phyloP scores from a whole-genome alignment of 805 yeast genomes.

The Ogataea ganodermae region DNA sequence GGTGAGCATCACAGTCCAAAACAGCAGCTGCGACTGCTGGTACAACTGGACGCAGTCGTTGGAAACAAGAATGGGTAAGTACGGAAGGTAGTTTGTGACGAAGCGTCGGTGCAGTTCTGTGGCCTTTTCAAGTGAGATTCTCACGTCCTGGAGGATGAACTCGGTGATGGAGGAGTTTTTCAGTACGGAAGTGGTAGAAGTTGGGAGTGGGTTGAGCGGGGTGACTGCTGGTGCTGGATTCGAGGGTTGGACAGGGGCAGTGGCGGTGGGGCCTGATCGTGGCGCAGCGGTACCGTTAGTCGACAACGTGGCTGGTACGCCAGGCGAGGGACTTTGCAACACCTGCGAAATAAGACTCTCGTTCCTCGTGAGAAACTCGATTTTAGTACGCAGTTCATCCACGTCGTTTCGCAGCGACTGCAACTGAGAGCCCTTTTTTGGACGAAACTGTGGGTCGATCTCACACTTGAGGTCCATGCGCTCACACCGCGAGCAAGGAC shows the following conservation, averaged over 20 bases:
- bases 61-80: constrained; percentile 75
- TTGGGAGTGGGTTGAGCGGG: constrained; percentile 19
- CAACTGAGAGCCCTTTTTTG: constrained; percentile 88
- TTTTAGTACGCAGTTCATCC: constrained; percentile 72
- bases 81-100: constrained; percentile 67
- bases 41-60: constrained; percentile 73
- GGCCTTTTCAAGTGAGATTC: constrained; percentile 66
- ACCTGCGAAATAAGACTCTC: constrained; percentile 70
- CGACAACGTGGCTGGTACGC: constrained; percentile 1
- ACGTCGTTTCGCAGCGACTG: constrained; percentile 83
- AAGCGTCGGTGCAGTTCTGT: constrained; percentile 71
- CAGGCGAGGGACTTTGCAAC: constrained; percentile 39
- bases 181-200: constrained; percentile 19
- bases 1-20: constrained; percentile 89
- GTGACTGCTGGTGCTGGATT: constrained; percentile 19
- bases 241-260: background rate
- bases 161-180: constrained; percentile 48
- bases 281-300: constrained; percentile 3
- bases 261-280: background rate
- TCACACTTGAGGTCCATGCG: constrained; percentile 80
- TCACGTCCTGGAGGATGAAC: constrained; percentile 76
- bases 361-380: constrained; percentile 64
- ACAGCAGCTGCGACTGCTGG: constrained; percentile 78
- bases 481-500: constrained; percentile 80
- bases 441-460: constrained; percentile 88